These are phyloP conservation scores for Trichoderma atroviride DNA, from an alignment of 2,329 filamentous ascomycete species.

Conservation along the genomic window DNA sequence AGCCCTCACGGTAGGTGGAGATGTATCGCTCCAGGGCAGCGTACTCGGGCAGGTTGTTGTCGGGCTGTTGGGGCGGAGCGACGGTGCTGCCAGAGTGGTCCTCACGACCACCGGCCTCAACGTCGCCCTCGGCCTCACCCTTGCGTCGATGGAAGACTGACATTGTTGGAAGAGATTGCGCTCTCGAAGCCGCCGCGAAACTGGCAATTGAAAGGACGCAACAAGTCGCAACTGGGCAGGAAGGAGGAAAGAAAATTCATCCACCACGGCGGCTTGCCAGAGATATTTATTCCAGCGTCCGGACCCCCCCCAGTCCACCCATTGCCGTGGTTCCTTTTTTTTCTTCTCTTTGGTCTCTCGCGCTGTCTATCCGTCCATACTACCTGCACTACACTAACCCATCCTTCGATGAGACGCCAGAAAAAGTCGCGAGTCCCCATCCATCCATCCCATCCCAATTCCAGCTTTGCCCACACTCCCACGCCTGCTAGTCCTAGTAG, in stretches of 20 bases:
- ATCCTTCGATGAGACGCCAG: slow-evolving; percentile 22
- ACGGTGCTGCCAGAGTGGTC: slow-evolving; percentile 23
- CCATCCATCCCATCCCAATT: slow-evolving; percentile 18
- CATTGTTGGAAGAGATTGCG: slow-evolving; percentile 26
- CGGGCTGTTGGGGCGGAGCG: not conserved
- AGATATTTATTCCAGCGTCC: slow-evolving; percentile 24
- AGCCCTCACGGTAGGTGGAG: slow-evolving; percentile 22
- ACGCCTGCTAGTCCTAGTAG: not conserved
- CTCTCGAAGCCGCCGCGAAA: slow-evolving; percentile 25
- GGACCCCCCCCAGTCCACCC: slow-evolving; percentile 12
- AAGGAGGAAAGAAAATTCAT: slow-evolving; percentile 20
- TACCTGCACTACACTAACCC: not conserved
- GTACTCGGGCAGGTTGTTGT: slow-evolving; percentile 14
- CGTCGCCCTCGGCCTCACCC: slow-evolving; percentile 9
- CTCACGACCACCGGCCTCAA: slow-evolving; percentile 22
- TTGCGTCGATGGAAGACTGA: slow-evolving; percentile 23
- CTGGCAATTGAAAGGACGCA: slow-evolving; percentile 25
- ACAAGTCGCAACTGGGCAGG: slow-evolving; percentile 25
- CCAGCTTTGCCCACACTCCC: slow-evolving; percentile 6
- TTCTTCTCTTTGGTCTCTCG: not conserved
- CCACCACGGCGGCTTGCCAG: slow-evolving; percentile 19
- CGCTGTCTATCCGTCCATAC: not conserved
- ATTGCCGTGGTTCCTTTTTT: slow-evolving; percentile 25
- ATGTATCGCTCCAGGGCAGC: slow-evolving; percentile 24
- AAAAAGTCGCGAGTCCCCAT: slow-evolving; percentile 19